Percentiles rank a stretch among this genome's conserved stretches.
phyloP scores from a whole-genome alignment of 2,329 filamentous ascomycete species.

The Pseudonectria buxi region DNA sequence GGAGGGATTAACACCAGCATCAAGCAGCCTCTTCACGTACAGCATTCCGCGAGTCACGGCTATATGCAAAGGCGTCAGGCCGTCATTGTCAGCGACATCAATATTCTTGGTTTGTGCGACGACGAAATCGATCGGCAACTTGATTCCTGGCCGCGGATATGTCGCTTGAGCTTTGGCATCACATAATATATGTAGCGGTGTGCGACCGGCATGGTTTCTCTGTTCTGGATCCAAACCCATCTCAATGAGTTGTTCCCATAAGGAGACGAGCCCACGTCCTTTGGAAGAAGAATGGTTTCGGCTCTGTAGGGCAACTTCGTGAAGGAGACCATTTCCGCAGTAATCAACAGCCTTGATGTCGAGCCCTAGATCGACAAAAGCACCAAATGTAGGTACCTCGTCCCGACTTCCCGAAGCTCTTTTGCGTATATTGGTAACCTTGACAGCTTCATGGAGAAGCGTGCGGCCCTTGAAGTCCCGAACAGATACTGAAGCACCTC shows the following conservation, averaged over 20 bases:
- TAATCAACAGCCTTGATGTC: slow-evolving; percentile 11
- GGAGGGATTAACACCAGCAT: slow-evolving; percentile 29
- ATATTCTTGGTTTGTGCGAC: slow-evolving; percentile 9
- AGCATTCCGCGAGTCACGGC: slow-evolving; percentile 14
- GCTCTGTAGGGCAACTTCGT: slow-evolving; percentile 11
- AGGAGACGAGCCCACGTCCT: neutral
- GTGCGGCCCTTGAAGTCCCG: slow-evolving; percentile 13
- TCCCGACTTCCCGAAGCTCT: neutral
- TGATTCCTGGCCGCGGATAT: neutral
- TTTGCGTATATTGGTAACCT: neutral
- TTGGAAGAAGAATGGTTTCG: neutral
- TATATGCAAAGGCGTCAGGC: slow-evolving; percentile 17
- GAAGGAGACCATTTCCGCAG: slow-evolving; percentile 16
- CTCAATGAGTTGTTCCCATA: slow-evolving; percentile 10
- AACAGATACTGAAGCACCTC: slow-evolving; percentile 6
- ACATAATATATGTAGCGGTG: slow-evolving; percentile 18
- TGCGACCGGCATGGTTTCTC: slow-evolving; percentile 14
- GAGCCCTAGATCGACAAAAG: slow-evolving; percentile 4
- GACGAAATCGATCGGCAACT: slow-evolving; percentile 9
- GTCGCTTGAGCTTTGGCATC: neutral
- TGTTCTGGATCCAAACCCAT: slow-evolving; percentile 10
- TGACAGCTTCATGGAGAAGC: slow-evolving; percentile 11
- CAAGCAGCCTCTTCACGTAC: slow-evolving; percentile 23
- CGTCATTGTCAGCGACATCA: neutral
- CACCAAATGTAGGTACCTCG: neutral